Conservation (phyloP, 2,329 filamentous ascomycete genomes). For the Trichophyton benhamiae region DNA sequence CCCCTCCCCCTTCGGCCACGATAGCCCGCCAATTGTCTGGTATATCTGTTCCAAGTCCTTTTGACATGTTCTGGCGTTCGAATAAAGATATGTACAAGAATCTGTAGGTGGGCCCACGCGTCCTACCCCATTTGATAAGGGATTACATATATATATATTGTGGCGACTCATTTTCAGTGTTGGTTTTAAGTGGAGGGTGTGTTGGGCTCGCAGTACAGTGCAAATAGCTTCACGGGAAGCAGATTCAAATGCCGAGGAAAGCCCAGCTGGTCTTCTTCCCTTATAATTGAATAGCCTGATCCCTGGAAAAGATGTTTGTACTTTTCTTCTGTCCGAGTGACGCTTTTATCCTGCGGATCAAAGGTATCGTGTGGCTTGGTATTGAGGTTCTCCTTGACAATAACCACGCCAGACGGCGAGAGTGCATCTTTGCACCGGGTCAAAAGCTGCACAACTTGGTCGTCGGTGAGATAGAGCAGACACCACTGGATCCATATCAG, state of each 20-base stretch:
- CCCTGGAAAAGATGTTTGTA: conserved; percentile 57
- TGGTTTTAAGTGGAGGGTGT: background rate
- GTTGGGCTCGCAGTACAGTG: conserved; percentile 39
- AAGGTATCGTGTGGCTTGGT: conserved; percentile 51
- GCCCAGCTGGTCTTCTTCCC: conserved; percentile 59
- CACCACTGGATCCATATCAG: conserved; percentile 91
- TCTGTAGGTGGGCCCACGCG: background rate
- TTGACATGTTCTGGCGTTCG: background rate
- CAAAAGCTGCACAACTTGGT: conserved; percentile 57
- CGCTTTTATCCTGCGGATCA: conserved; percentile 62
- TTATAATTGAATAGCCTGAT: conserved; percentile 56
- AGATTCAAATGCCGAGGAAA: conserved; percentile 51
- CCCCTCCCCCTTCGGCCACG: background rate
- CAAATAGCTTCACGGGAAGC: conserved; percentile 67
- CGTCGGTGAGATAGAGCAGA: conserved; percentile 66
- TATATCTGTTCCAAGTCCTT: background rate
- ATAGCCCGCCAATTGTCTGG: no score
- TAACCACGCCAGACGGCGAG: conserved; percentile 38
- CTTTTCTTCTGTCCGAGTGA: conserved; percentile 63
- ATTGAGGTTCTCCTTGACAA: conserved; percentile 71
- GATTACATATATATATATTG: background rate
- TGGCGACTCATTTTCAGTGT: background rate
- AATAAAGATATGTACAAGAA: background rate
- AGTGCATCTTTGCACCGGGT: conserved; percentile 45
- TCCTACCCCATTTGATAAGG: background rate